Evolutionary conservation across 2,329 filamentous ascomycete species (phyloP).

Genomic region (Dactylella cylindrospora): DNA sequence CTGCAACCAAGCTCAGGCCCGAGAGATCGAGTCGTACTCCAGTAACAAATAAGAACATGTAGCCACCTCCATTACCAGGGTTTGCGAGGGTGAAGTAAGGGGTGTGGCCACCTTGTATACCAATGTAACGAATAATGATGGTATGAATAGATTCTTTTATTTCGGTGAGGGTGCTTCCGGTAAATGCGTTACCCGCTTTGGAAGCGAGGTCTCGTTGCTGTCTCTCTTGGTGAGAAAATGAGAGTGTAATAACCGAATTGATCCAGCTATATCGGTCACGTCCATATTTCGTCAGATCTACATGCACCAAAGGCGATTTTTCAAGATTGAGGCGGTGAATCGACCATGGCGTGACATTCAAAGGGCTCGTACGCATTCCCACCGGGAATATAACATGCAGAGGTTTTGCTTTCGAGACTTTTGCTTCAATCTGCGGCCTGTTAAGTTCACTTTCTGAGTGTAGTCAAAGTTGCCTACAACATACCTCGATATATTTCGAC

Average conservation of each 20-base stretch:
- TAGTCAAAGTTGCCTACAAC: background rate
- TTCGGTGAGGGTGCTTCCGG: conserved; percentile 36
- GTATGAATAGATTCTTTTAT: conserved; percentile 48
- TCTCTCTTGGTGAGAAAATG: conserved; percentile 45
- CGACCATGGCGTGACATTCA: conserved; percentile 39
- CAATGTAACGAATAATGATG: conserved; percentile 44
- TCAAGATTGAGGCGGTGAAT: conserved; percentile 44
- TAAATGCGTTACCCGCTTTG: background rate
- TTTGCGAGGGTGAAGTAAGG: conserved; percentile 44
- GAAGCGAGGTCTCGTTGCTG: conserved; percentile 11
- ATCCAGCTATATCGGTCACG: conserved; percentile 19
- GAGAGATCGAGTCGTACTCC: conserved; percentile 62
- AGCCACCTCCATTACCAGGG: conserved; percentile 16
- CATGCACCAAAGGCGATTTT: conserved; percentile 41
- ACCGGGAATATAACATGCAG: too few relatives aligned
- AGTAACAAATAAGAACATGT: conserved; percentile 54
- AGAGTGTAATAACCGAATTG: conserved; percentile 25
- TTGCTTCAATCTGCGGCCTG: background rate
- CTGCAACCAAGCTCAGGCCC: conserved; percentile 60
- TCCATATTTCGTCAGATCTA: conserved; percentile 2
- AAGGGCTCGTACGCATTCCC: too few relatives aligned
- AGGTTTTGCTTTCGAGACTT: conserved; percentile 11
- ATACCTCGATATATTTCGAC: conserved; percentile 43
- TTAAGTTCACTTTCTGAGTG: too few relatives aligned
- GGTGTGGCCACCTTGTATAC: conserved; percentile 27